Conservation (phyloP, 345 rosid genomes). For the Salix exigua region DNA sequence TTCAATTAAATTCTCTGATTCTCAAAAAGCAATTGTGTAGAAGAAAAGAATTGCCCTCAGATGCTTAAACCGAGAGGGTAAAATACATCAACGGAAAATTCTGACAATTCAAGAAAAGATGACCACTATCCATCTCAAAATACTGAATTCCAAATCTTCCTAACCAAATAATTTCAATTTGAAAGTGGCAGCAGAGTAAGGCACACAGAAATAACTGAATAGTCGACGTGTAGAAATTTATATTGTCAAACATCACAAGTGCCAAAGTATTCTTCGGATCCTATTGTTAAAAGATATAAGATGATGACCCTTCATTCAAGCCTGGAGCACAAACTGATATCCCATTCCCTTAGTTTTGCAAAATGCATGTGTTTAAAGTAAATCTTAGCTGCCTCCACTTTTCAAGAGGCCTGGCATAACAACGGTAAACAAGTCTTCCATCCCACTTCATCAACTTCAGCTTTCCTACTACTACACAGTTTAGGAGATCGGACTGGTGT, state of each 20-base stretch:
- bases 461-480: not conserved
- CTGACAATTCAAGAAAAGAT: not conserved
- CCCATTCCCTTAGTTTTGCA: not conserved
- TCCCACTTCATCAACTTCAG: not conserved
- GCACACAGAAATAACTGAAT: not conserved
- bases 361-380: not conserved
- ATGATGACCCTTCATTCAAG: not conserved
- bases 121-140: not conserved
- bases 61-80: not conserved
- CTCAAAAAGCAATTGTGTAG: not conserved
- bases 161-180: not conserved
- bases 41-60: no score
- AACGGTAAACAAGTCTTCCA: constrained; percentile 3
- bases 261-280: not conserved
- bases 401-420: not conserved
- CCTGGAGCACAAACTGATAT: not conserved
- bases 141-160: not conserved
- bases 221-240: not conserved
- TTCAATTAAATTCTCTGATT: not conserved
- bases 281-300: not conserved
- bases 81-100: not conserved
- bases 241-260: not conserved
- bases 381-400: constrained; percentile 1
- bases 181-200: not conserved
- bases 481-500: not conserved